Base-by-base conservation (phyloP, 257 asterid species). In the Solanum bulbocastanum region DNA sequence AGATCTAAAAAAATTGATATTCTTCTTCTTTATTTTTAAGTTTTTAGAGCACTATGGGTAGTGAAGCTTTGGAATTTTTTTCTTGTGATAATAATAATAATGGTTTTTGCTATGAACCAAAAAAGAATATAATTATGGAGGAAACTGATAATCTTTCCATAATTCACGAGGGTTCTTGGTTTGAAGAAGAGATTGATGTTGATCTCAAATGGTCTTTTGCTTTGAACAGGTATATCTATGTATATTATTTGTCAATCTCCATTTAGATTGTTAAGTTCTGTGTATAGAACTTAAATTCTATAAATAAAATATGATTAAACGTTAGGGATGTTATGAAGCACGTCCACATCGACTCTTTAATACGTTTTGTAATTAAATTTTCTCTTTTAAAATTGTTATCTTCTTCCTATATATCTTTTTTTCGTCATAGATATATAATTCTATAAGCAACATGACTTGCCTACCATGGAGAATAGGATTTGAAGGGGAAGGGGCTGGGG, bases 191-290 rank as follows among this genome's bases (percentile, higher is more conserved):
- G 90, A 89, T 97, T 52, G 98, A 96, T 91, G 94, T 90, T 91
- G 90, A 97, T 91, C 96, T 97, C 88, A 97, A 95, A 89, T 97
- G 99, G 99, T 97, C 99, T 39, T 97, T 97, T 88, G 94, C 98
- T 86, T 90, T 97, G 87, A 97, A 96, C 90, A 93, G 97, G 99
- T 95, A 88, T 13, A 65, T 35, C 5, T 20, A 0, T 0, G 42
- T 39, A 39, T 46, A 30, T 2, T 40, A 56, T 94, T 83, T 10
- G 37, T 83, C 13, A 39, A 75, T 76, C 35, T 76, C 3, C 37
- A 14, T 78, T 40, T 8, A 37, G 10, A 37, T 23, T 75, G 6
- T 36, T 74, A 3, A 5, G 25, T 20, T 8, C 9, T 13, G 8
- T 22, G 3, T 74, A 36, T 73, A 35, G 4, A 35, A 73, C 11